Evolutionary conservation across 208 protist genomes (phyloP), one percentile per base, ranked within the genome.

Genomic region (Acanthamoeba lenticulata): DNA sequence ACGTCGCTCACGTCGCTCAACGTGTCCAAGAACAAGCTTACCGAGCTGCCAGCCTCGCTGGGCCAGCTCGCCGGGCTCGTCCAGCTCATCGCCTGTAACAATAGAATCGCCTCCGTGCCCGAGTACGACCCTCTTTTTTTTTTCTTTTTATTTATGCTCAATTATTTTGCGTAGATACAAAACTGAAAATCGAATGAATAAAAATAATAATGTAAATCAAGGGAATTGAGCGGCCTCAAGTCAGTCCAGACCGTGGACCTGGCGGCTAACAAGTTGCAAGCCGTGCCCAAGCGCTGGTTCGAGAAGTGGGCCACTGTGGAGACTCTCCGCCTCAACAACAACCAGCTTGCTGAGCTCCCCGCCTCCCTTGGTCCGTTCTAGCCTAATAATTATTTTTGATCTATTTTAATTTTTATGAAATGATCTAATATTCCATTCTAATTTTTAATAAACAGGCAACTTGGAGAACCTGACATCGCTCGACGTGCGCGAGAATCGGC

Each of bases 21-120:
- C 45, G 62, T 79, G 3, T 52, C 34, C 17, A 79, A 93, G 44
- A 93, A 93, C 89, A 42, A 93, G 38, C 65, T 93, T 17, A 55
- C 32, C 17, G 65, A 81, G 89, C 62, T 93, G 62, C 89, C 89
- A 21, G 5, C 89, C 42, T 44, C 55, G 11, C 89, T 93, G 2
- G 62, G 89, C 55, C 77, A 81, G 29, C 89, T 93, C 13, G n/a
- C 36, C 19, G 55, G 38, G n/a, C 52, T 91, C 11, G 85, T 91
- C 27, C 52, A 91, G 55, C 29, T 91, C 3, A 72, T 91, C 55
- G 85, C 85, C 27, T 69, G 55, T 69, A 44, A 72, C 85, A 91
- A 91, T 69, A 91, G 42, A 44, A 91, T 91, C 36, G 34, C 85
- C 11, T 15, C 24, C 13, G 34, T 91, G 52, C 85, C 85, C 24